These are phyloP conservation scores for Coriolopsis trogii DNA, from an alignment of 1,284 basidiomycete species.

Conservation along the genomic window DNA sequence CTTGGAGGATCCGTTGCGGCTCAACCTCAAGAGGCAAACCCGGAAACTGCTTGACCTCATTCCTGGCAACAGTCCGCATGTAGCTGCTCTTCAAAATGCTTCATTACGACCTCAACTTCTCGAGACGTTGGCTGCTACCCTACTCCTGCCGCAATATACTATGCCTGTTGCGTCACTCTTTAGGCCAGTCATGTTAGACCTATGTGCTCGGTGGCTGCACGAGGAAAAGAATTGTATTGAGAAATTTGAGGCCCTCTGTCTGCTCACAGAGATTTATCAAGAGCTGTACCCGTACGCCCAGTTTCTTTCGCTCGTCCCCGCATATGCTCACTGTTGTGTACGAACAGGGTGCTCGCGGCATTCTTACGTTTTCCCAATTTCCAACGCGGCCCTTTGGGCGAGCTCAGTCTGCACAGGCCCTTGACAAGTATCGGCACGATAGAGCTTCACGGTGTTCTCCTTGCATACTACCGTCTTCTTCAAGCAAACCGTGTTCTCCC, in stretches of 20 bases:
- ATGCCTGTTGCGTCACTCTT: constrained; percentile 57
- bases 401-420: constrained; percentile 38
- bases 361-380: constrained; percentile 50
- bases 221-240: constrained; percentile 48
- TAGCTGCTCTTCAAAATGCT: constrained; percentile 38
- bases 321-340: neutral
- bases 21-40: constrained; percentile 58
- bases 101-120: constrained; percentile 43
- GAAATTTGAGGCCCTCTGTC: constrained; percentile 61
- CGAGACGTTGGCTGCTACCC: constrained; percentile 22
- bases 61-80: constrained; percentile 40
- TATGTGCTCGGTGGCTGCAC: constrained; percentile 73
- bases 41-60: constrained; percentile 44
- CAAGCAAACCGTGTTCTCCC: constrained; percentile 74
- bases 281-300: constrained; percentile 75
- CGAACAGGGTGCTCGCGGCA: constrained; percentile 49
- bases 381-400: constrained; percentile 57
- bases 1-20: constrained; percentile 47
- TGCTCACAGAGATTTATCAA: constrained; percentile 68
- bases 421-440: constrained; percentile 39
- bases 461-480: constrained; percentile 82
- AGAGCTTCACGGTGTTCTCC: constrained; percentile 66
- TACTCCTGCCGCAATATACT: constrained; percentile 57
- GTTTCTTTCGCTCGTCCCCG: constrained; percentile 4
- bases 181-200: constrained; percentile 69